Evolutionary conservation across 2,329 filamentous ascomycete genomes (phyloP), one percentile per base, ranked within the genome.

Genomic region (Bipolaris cookei): DNA sequence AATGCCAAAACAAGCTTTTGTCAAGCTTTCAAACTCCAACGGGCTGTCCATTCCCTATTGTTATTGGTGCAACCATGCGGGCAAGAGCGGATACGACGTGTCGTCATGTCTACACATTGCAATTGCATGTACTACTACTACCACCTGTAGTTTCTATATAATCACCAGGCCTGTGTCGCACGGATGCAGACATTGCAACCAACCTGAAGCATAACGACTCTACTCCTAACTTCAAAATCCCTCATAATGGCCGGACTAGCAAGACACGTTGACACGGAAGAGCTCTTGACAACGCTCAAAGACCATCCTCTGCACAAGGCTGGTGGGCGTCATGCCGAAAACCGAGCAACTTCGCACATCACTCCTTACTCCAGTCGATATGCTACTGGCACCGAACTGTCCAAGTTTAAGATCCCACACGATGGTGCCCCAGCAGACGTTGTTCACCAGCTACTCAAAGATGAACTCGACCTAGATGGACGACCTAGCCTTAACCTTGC

Each of bases 401-500:
- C 85, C 6, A 88, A 88, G 62, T 88, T 85, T 73, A 78, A 75
- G 51, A 83, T 88, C 16, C 84, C 86, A 0, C 70, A 81, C 2
- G 76, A 86, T 42, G 85, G 86, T 3, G 83, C 84, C 13, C 83
- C 84, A 0, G 83, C 84, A 8, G 86, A 89, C 62, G 83, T 85
- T 0, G 88, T 88, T 1, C 86, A 88, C 65, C 86, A 89, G 63
- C 81, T 91, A 73, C 69, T 80, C 58, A 79, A 79, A 56, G 78
- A 79, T 48, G 76, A 78, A 56, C 66, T 78, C 16, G 74, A 76
- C 51, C 60, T 77, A 13, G 75, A 77, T 53, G 75, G 73, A 25
- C 81, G 83, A 45, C 88, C 89, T 0, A 88, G 88, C 63, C 77
- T 90, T 61, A 91, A 91, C 67, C 76, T 90, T 23, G 88, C 88